Base-by-base conservation (phyloP, 768 basidiomycete genomes). In the Arthromyces matolae region DNA sequence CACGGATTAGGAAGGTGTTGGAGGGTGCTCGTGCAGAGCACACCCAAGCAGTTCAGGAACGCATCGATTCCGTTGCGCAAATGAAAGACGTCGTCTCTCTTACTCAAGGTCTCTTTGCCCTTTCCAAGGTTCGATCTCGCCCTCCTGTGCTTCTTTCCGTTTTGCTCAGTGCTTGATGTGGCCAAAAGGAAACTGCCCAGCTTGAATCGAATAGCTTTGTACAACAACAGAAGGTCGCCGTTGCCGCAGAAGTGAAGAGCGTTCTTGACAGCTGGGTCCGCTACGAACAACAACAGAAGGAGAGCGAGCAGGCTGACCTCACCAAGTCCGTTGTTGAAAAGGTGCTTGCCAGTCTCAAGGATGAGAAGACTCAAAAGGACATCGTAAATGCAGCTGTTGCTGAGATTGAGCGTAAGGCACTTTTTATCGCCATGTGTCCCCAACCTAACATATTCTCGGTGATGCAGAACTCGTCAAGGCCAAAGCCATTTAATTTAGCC, bases 221-320 rank as follows among this genome's bases (percentile, higher is more conserved):
- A 37, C 89, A 92, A 64, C 80, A 83, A 59, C 96, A 99, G 75
- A 87, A 91, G 69, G 83, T 86, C 50, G 83, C 81, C 34, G 72
- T 98, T 62, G 83, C 93, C 24, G 54, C 87, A 35, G 96, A 99
- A 73, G 73, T 97, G 63, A 98, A 97, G 73, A 60, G 85, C 24
- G 94, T 98, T 32, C 82, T 99, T 47, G 96, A 98, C 76, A 90
- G 89, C 66, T 96, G 94, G 94, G 95, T 93, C 48, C 89, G 96
- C 64, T 93, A 84, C 71, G 95, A 98, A 76, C 94, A 96, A 64
- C 91, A 94, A 66, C 77, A 83, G 64, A 93, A 96, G 77, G 94
- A 99, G 77, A 87, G 80, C 62, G 93, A 99, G 74, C 96, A 99
- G 79, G 78, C 83, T 25, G 89, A 91, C 42, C 83, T 99, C 48